Conservation (phyloP, 768 basidiomycete species). For the Polyporus arcularius region DNA sequence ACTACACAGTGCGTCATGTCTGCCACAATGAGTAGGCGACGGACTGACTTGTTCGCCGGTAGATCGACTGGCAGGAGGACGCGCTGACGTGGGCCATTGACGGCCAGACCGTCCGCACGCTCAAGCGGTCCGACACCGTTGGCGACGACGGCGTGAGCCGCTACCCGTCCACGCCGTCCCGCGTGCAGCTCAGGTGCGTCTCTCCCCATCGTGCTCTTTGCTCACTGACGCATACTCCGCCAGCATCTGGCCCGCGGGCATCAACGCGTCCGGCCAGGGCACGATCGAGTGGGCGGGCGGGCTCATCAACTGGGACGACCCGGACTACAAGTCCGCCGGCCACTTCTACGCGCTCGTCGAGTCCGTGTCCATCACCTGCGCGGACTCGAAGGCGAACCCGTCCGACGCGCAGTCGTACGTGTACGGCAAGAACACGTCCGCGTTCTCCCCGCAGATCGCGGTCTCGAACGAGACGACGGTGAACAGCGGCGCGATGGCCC, state of each 20-base stretch:
- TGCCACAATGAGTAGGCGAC: not conserved
- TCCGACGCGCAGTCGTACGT: slow-evolving; percentile 62
- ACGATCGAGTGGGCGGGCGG: slow-evolving; percentile 82
- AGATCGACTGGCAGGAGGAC: slow-evolving; percentile 84
- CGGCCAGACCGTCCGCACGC: slow-evolving; percentile 66
- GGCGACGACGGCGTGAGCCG: slow-evolving; percentile 55
- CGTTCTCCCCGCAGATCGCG: slow-evolving; percentile 51
- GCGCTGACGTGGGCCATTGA: slow-evolving; percentile 69
- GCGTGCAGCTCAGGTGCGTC: slow-evolving; percentile 74
- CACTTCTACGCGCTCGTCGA: slow-evolving; percentile 71
- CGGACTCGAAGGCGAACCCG: slow-evolving; percentile 45
- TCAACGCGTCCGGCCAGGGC: slow-evolving; percentile 57
- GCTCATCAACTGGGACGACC: slow-evolving; percentile 79
- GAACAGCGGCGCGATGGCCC: slow-evolving; percentile 46
- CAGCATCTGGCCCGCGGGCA: slow-evolving; percentile 83
- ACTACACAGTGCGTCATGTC: slow-evolving; percentile 43
- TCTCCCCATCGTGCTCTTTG: too few species aligned
- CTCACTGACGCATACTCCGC: not conserved
- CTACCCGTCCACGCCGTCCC: slow-evolving; percentile 79
- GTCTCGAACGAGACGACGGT: slow-evolving; percentile 62
- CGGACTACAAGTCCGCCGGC: slow-evolving; percentile 73
- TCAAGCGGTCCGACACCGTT: slow-evolving; percentile 56
- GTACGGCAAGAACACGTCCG: slow-evolving; percentile 57
- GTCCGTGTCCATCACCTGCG: slow-evolving; percentile 65
- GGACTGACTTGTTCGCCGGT: not conserved